A percentile compares a stretch with the other conserved stretches of the same genome.
Conservation (phyloP, 805 yeast species). For the Candida taoyuanica region DNA sequence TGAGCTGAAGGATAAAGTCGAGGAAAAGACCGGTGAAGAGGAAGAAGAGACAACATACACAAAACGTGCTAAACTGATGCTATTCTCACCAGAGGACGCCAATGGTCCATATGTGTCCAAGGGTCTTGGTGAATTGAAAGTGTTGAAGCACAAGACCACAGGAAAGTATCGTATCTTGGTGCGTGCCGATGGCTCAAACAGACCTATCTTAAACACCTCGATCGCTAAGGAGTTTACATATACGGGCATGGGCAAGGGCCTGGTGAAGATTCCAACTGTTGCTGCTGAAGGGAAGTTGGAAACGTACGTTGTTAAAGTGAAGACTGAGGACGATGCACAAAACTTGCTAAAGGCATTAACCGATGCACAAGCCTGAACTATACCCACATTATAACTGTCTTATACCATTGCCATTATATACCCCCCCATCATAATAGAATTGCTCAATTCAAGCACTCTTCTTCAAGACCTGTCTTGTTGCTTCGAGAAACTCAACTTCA, state of each 20-base stretch:
- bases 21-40: slow-evolving; percentile 79
- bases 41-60: slow-evolving; percentile 60
- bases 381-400: too few species aligned
- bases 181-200: slow-evolving; percentile 84
- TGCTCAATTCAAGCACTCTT: slow-evolving; percentile 10
- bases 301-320: slow-evolving; percentile 71
- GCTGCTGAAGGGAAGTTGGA: slow-evolving; percentile 48
- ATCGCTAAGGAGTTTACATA: slow-evolving; percentile 57
- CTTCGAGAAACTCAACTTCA: slow-evolving; percentile 42
- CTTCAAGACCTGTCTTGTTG: slow-evolving; percentile 36
- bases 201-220: slow-evolving; percentile 68
- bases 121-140: slow-evolving; percentile 82
- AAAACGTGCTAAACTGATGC: slow-evolving; percentile 68
- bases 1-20: slow-evolving; percentile 46
- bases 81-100: slow-evolving; percentile 48
- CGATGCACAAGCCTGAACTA: slow-evolving; percentile 13
- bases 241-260: slow-evolving; percentile 56
- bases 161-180: slow-evolving; percentile 64
- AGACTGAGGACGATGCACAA: slow-evolving; percentile 65
- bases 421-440: too few species aligned
- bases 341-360: slow-evolving; percentile 38
- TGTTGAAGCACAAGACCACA: slow-evolving; percentile 57
- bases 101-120: slow-evolving; percentile 43
- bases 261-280: slow-evolving; percentile 66
- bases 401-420: too few species aligned